phyloP scores from a whole-genome alignment of 2,329 filamentous ascomycete genomes.

The Sporothrix globosa region DNA sequence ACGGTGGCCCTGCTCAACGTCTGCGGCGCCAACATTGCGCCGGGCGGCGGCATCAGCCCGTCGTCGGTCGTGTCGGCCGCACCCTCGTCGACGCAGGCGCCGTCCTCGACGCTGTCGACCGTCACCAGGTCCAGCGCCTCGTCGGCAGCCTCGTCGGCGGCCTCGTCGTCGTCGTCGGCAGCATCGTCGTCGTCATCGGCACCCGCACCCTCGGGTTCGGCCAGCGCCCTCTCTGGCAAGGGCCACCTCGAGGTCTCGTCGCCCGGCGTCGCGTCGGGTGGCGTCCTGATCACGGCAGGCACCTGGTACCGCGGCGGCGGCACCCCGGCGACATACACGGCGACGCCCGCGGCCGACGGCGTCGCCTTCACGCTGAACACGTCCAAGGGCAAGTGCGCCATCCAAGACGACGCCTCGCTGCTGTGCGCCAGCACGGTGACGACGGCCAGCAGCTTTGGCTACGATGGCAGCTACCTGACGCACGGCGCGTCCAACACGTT shows the following conservation, averaged over 20 bases:
- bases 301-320: slow-evolving; percentile 40
- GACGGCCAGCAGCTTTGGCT: slow-evolving; percentile 37
- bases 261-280: slow-evolving; percentile 30
- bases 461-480: slow-evolving; percentile 39
- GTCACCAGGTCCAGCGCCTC: slow-evolving; percentile 23
- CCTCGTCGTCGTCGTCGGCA: slow-evolving; percentile 7
- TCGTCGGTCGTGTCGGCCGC: not conserved
- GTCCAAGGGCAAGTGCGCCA: slow-evolving; percentile 39
- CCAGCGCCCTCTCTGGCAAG: slow-evolving; percentile 31
- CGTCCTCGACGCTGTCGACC: slow-evolving; percentile 19
- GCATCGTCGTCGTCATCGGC: slow-evolving; percentile 16
- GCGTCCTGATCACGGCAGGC: slow-evolving; percentile 39
- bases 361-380: slow-evolving; percentile 37
- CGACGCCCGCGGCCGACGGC: slow-evolving; percentile 36
- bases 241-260: slow-evolving; percentile 32
- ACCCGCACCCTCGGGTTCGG: not conserved
- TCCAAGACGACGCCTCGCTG: slow-evolving; percentile 33
- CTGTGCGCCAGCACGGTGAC: slow-evolving; percentile 36
- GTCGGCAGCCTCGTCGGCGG: slow-evolving; percentile 14
- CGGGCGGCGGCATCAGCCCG: not conserved
- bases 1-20: slow-evolving; percentile 66
- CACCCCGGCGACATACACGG: slow-evolving; percentile 40
- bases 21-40: slow-evolving; percentile 46
- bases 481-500: slow-evolving; percentile 36
- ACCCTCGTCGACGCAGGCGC: not conserved